Base-by-base conservation (phyloP, 2,329 filamentous ascomycete species). In the Atkinsonella texensis region DNA sequence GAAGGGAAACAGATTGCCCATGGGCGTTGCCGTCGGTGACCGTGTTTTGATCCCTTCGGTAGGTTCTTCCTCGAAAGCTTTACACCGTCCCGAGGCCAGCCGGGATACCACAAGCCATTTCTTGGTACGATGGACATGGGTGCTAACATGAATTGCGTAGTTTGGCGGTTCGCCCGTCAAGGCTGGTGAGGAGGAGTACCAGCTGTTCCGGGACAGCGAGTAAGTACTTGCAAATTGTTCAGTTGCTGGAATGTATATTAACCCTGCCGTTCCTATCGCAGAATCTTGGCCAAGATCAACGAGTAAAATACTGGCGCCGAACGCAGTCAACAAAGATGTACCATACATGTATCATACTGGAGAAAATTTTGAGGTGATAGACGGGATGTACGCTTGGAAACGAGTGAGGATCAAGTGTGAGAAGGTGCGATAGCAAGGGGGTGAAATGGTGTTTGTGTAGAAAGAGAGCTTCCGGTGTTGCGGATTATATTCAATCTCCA, bases 221-320 rank as follows among this genome's bases (percentile, higher is more conserved):
- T 97, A 84, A 74, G 90, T 85, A 38, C 35, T 28, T 8, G 28
- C 4, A 8, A 28, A 8, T 28, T 28, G 28, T 28, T 28, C 28
- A 28, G 7, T 28, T 28, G 4, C 28, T 28, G 28, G 5, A 28
- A 28, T 28, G 28, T 28, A 8, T 28, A 28, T 28, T 28, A 28
- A 28, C 28, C 28, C 4, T 28, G 28, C 28, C 28, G 7, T 28
- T 28, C 28, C 28, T 28, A 3, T 28, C 28, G 11, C 20, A 96
- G 91, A 71, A 88, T 98, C 62, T 83, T 98, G 55, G 93, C 93
- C 70, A 98, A 97, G 85, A 95, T 98, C 81, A 95, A 89, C 74
- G 91, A 97, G 80, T 95, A 77, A 64, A 59, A 60, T 62, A 57
- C 60, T 59, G 55, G 51, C 57, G 38, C 15, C 32, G 52, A 33